Base-by-base conservation (phyloP, 106 monocot genomes). In the Platanthera guangdongensis region DNA sequence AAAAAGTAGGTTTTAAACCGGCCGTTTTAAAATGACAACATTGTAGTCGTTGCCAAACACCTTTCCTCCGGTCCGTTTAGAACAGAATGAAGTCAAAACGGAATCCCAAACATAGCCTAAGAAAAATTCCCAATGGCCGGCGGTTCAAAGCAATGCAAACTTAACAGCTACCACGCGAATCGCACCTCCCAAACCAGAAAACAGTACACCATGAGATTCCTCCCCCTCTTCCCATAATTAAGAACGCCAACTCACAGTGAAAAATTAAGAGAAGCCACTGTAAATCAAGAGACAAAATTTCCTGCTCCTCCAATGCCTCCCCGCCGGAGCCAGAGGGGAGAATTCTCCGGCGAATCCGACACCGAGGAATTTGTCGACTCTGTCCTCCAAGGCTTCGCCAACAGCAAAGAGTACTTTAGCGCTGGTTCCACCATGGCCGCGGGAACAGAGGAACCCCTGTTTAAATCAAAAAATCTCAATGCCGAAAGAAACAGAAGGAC, bases 391-490 rank as follows among this genome's bases (percentile, higher is more conserved):
- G 78, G 79, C n/a, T 30, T 50, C 52, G 74, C 15, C 30, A 82
- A 68, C n/a, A 45, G n/a, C 3, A 50, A 73, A 15, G 69, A 3
- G 1, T 54, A 25, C 25, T 25, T 51, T 13, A 32, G 18, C 22
- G 50, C 7, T 45, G 54, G 13, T 22, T 50, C 47, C 74, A 76
- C 60, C 69, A 25, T 19, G 45, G 39, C 39, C 39, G 39, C 39
- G 2, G 39, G 39, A 39, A 1, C 39, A 39, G 39, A 39, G 39
- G 45, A 77, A 78, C 62, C 4, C 50, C 64, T 3, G 54, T 92
- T 53, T 76, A 93, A 96, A 77, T 96, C 95, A 0, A 96, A 96
- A 82, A 96, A 96, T 76, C 84, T 96, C 10, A 85, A 87, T 19
- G 92, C 95, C 0, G 95, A 96, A 82, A 84, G 96, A 81, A 82